These are phyloP conservation scores for Sugiyamaella paludigena DNA, from an alignment of 1,139 yeast genomes.

Conservation along the genomic window DNA sequence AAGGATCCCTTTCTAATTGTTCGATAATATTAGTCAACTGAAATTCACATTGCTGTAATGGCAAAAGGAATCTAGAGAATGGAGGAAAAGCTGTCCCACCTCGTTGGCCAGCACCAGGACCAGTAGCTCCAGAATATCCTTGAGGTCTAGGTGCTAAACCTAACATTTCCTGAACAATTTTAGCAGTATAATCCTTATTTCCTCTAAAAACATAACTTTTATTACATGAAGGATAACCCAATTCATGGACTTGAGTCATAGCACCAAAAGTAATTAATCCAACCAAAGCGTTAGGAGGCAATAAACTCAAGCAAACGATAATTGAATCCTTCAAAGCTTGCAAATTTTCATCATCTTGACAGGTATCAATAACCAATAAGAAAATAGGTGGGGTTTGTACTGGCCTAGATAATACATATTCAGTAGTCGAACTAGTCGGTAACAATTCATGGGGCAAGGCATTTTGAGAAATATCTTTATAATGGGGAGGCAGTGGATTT, in stretches of 20 bases:
- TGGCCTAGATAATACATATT: constrained; percentile 85
- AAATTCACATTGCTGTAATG: constrained; percentile 83
- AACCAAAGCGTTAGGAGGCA: constrained; percentile 91
- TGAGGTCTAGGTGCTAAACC: constrained; percentile 47
- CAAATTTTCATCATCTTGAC: constrained; percentile 92
- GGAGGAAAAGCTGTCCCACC: constrained; percentile 36
- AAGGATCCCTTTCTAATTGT: constrained; percentile 76
- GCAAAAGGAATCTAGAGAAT: constrained; percentile 75
- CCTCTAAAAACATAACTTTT: constrained; percentile 91
- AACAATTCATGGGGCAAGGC: constrained; percentile 85
- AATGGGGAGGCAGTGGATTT: constrained; percentile 87
- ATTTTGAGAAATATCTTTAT: constrained; percentile 78
- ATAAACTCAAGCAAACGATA: constrained; percentile 71
- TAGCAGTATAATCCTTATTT: constrained; percentile 77
- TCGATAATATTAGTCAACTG: constrained; percentile 81
- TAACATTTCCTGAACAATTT: constrained; percentile 73
- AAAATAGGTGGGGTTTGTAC: constrained; percentile 92
- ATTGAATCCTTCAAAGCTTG: constrained; percentile 85
- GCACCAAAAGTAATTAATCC: constrained; percentile 94
- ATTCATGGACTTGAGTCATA: constrained; percentile 90
- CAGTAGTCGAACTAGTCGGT: constrained; percentile 78
- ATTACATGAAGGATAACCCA: constrained; percentile 73
- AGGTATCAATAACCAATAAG: constrained; percentile 84
- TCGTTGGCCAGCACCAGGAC: constrained; percentile 22
- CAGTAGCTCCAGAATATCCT: constrained; percentile 36